A percentile compares a stretch with the other conserved stretches of the same genome.
Conservation (phyloP, 371 early-diverging fungal species). For the Funneliformis caledonium region DNA sequence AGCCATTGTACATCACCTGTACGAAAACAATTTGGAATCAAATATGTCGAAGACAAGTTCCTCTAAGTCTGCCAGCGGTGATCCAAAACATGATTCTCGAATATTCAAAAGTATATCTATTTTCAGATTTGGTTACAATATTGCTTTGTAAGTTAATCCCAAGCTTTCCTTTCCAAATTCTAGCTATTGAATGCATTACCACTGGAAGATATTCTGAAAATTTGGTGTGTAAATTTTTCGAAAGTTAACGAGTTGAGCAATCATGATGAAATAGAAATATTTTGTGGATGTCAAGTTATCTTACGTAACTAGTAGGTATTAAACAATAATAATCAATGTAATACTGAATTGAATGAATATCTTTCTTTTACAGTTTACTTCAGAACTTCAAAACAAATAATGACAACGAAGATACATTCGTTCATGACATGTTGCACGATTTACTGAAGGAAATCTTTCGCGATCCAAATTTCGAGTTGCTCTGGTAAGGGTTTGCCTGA, state of each 20-base stretch:
- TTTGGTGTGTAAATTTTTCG: no score
- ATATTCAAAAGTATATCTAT: conserved; percentile 10
- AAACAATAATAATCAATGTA: conserved; percentile 2
- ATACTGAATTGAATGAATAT: background rate
- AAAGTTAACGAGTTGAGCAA: conserved; percentile 15
- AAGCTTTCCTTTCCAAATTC: no score
- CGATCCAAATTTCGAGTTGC: conserved; percentile 10
- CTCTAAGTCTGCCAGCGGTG: conserved; percentile 18
- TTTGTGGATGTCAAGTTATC: conserved; percentile 28
- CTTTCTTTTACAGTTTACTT: conserved; percentile 21
- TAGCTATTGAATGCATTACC: no score
- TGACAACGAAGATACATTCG: conserved; percentile 19
- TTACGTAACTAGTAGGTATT: conserved; percentile 32
- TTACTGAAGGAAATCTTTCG: conserved; percentile 24
- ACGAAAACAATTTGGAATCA: background rate
- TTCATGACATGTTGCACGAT: background rate
- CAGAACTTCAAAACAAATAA: conserved; percentile 4
- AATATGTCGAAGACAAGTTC: conserved; percentile 28
- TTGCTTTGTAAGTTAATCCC: no score
- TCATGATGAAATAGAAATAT: conserved; percentile 8
- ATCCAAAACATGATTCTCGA: conserved; percentile 14
- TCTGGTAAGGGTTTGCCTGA: conserved; percentile 20
- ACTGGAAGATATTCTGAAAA: no score
- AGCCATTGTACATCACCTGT: background rate
- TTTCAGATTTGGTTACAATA: conserved; percentile 11